Evolutionary conservation across 106 monocot genomes (phyloP), one percentile per base, ranked within the genome.

Genomic region (Narthecium ossifragum): DNA sequence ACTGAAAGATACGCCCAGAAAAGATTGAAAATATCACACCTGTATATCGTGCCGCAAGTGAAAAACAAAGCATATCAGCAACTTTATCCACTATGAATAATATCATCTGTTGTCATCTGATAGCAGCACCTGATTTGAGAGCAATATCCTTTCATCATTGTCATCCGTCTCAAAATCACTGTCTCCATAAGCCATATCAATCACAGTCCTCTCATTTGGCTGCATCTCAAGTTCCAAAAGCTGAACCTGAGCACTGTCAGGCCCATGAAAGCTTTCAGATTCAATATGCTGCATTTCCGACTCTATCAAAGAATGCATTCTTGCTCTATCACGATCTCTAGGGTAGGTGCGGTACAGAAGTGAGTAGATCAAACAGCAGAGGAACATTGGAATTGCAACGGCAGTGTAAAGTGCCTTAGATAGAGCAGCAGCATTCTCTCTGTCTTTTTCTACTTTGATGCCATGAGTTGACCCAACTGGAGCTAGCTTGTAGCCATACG

Each of bases 321-420:
- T 62, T 9, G 85, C 88, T 30, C 76, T 76, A 18, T 88, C 93
- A 62, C 82, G 64, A 53, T 93, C 88, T 60, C 88, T 70, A 8
- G 93, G 93, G 53, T 93, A 93, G 2, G 79, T 82, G 39, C 68
- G 49, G 66, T 93, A 93, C 13, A 88, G 78, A 56, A 93, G 77
- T 18, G 85, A 85, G 62, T 93, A 93, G 22, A 93, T 85, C 28
- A 85, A 48, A 68, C 79, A 85, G 59, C 88, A 93, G 10, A 85
- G 64, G 11, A 45, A 15, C 82, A 88, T 88, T 14, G 93, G 93
- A 63, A 88, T 72, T 21, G 88, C 69, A 61, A 88, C 82, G 21
- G 93, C 78, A 24, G 85, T 80, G 68, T 82, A 93, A 13, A 93
- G 85, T 28, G 93, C 85, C 63, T 88, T 93, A 50, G 85, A 76